Base-by-base conservation (phyloP, 1,139 yeast genomes). In the Geotrichum carabidarum region DNA sequence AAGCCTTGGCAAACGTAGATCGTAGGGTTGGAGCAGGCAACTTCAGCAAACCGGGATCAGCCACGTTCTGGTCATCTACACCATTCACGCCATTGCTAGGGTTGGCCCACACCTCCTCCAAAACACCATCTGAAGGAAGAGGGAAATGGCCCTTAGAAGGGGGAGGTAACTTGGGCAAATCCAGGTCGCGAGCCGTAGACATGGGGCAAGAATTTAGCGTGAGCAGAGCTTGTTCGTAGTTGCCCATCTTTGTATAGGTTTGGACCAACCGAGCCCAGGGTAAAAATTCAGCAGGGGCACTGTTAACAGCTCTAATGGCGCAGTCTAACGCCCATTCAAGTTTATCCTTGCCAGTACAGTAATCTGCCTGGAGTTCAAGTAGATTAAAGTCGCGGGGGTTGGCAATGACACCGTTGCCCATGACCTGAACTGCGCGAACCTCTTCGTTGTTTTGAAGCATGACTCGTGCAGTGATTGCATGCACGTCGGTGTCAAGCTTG, bases 141-240 rank as follows among this genome's bases (percentile, higher is more conserved):
- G 96, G 95, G 63, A 86, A 78, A 57, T 82, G 85, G 38, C 86
- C 77, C 58, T 82, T 81, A 45, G 86, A 83, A 43, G 86, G 82
- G n/a, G 78, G 77, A 5, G 90, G 80, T 71, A 95, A 76, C 18
- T 73, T 61, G 54, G 70, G 72, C 36, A 65, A 57, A 59, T 75
- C 78, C 53, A 80, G 79, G 44, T 84, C 86, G 62, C 81, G 81
- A 59, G 82, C 79, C 1, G 85, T 79, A 65, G 86, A 85, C 95
- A 93, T 87, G 8, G 98, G 98, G 67, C 96, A 85, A 6, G 96
- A 86, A 67, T 93, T 93, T 61, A 93, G 77, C 0, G 96, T 83
- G 51, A 88, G 71, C 57, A 93, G 75, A 0, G 97, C 97, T 64
- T 80, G 82, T 58, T 82, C 83, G 63, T 80, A 86, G 67, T 89